Base-by-base conservation (phyloP, 176 grass and related monocot genomes). In the Luzula sylvatica region DNA sequence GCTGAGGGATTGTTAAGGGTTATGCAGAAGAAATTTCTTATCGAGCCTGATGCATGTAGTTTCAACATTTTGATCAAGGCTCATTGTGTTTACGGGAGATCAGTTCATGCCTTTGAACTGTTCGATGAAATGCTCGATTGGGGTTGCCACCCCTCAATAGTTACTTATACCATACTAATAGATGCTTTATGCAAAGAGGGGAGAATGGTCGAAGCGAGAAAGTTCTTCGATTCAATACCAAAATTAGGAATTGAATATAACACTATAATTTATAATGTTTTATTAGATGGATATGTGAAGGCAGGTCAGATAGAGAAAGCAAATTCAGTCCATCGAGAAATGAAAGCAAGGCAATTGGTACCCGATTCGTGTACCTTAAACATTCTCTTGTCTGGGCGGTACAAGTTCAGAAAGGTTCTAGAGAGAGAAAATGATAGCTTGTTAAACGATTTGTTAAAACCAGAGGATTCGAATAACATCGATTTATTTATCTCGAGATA, bases 21-120 rank as follows among this genome's bases (percentile, higher is more conserved):
- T 22, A 96, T 96, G 90, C 48, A 15, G 14, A 9, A 9, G 9
- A 79, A 41, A 65, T 96, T 79, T 40, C 44, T 2, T 19, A 3
- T 83, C 26, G 19, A 74, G 48, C 81, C 84, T 0, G 74, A 96
- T 2, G 32, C 46, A 4, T 73, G 74, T 61, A 82, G 80, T 72
- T 96, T 66, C 65, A 89, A 89, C 71, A 96, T 96, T 39, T 65
- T 96, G 68, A 81, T 96, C 27, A 96, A 96, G 53, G 90, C 67
- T 1, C 46, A 79, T 39, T 86, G 74, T 27, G 40, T 74, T 20
- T 86, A 65, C 55, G 81, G 84, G 45, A 53, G 20, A 50, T 72
- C 65, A 3, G 50, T 42, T 12, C 29, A 71, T 25, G 90, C 90
- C 45, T 96, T 89, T 52, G 11, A 79, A 17, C 32, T 89, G 84